Percentiles rank a stretch among this genome's conserved stretches.
Evolutionary conservation across 2,329 filamentous ascomycete species (phyloP).

Genomic region (Monascus ruber): DNA sequence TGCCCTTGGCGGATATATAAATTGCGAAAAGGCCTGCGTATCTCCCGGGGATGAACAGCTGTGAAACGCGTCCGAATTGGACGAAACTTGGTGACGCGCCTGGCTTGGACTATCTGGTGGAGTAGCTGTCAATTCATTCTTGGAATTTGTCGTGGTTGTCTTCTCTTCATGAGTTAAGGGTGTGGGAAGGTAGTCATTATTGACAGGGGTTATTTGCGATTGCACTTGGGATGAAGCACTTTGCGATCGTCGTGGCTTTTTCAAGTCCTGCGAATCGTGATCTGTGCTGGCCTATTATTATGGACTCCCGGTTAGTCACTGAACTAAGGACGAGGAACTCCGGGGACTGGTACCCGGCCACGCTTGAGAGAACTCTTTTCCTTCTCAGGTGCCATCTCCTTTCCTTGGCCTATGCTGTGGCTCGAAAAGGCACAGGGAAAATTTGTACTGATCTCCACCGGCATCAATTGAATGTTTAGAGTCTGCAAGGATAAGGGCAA

Average conservation of each 20-base stretch:
- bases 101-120: constrained; percentile 54
- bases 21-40: constrained; percentile 72
- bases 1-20: constrained; percentile 57
- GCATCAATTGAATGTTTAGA: background rate
- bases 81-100: constrained; percentile 30
- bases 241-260: constrained; percentile 74
- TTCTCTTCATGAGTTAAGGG: constrained; percentile 58
- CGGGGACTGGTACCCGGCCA: constrained; percentile 48
- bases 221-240: constrained; percentile 47
- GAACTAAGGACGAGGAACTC: constrained; percentile 8
- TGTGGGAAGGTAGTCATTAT: constrained; percentile 64
- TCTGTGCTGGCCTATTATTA: constrained; percentile 51
- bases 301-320: constrained; percentile 10
- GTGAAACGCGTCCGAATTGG: constrained; percentile 25
- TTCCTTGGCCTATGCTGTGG: background rate
- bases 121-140: constrained; percentile 61
- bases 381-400: constrained; percentile 34
- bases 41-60: constrained; percentile 55
- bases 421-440: no score
- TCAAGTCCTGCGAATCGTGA: constrained; percentile 51
- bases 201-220: constrained; percentile 43
- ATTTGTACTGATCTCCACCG: no score
- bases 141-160: constrained; percentile 48
- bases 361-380: constrained; percentile 84
- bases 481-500: background rate